Evolutionary conservation across 1,284 basidiomycete genomes (phyloP).

Genomic region (Crucibulum cyathiforme): DNA sequence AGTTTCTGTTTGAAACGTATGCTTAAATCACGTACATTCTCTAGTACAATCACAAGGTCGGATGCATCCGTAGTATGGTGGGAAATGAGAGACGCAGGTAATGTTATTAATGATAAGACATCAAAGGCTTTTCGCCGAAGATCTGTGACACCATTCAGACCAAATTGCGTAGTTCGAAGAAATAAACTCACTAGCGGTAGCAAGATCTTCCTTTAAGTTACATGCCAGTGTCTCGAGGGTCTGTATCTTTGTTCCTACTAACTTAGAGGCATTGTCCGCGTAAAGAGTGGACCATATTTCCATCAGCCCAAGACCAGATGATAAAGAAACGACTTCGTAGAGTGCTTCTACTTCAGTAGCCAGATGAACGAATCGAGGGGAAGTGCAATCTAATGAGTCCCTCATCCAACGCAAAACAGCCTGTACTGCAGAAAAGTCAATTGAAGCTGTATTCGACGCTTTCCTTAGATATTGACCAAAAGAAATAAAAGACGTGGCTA

Average conservation of each 20-base stretch:
- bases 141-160: slow-evolving; percentile 19
- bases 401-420: slow-evolving; percentile 28
- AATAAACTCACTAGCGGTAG: neutral
- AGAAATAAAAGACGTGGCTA: neutral
- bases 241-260: neutral
- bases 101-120: slow-evolving; percentile 46
- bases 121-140: slow-evolving; percentile 46
- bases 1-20: too few relatives aligned
- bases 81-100: slow-evolving; percentile 25
- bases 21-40: slow-evolving; percentile 13
- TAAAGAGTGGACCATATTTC: slow-evolving; percentile 61
- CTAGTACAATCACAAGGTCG: slow-evolving; percentile 14
- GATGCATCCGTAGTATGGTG: neutral
- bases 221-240: neutral
- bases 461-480: neutral
- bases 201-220: neutral
- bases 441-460: neutral
- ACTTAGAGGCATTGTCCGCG: slow-evolving; percentile 10
- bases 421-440: slow-evolving; percentile 7
- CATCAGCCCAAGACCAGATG: slow-evolving; percentile 60
- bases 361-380: slow-evolving; percentile 39
- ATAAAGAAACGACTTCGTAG: slow-evolving; percentile 50
- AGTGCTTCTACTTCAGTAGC: slow-evolving; percentile 38
- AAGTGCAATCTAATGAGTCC: slow-evolving; percentile 41
- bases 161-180: slow-evolving; percentile 1